phyloP scores from a whole-genome alignment of 2,329 filamentous ascomycete genomes.

The Alternaria angustiovoidea region DNA sequence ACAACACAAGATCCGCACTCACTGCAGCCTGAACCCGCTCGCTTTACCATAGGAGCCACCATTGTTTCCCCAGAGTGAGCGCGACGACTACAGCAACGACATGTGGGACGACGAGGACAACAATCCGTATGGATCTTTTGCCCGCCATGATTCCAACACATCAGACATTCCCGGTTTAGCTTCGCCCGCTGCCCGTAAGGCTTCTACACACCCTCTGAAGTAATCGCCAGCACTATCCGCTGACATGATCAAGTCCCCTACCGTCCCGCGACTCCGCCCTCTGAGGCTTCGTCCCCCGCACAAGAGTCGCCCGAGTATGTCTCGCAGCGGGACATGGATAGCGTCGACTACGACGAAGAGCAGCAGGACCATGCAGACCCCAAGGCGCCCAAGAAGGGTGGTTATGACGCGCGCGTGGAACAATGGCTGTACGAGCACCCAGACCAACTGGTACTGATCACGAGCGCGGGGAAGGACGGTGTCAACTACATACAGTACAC shows the following conservation, averaged over 20 bases:
- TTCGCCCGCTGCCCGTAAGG: constrained; percentile 51
- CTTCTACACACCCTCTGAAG: constrained; percentile 8
- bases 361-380: constrained; percentile 54
- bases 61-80: background rate
- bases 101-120: constrained; percentile 99
- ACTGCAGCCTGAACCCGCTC: background rate
- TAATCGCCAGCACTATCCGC: constrained; percentile 5
- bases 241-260: constrained; percentile 52
- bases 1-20: constrained; percentile 4
- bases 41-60: background rate
- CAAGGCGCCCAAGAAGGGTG: constrained; percentile 74
- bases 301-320: constrained; percentile 69
- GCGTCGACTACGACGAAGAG: constrained; percentile 65
- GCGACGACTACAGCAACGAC: constrained; percentile 18
- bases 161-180: constrained; percentile 63
- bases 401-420: constrained; percentile 94
- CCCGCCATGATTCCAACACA: constrained; percentile 80
- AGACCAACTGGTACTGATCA: constrained; percentile 87
- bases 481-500: constrained; percentile 97
- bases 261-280: constrained; percentile 69
- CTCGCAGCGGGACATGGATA: constrained; percentile 63
- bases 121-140: constrained; percentile 95
- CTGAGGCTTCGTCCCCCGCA: constrained; percentile 74
- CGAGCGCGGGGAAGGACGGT: constrained; percentile 91
- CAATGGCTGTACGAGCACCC: constrained; percentile 97